Conservation (phyloP, 2,329 filamentous ascomycete species). For the Monilinia fructigena region DNA sequence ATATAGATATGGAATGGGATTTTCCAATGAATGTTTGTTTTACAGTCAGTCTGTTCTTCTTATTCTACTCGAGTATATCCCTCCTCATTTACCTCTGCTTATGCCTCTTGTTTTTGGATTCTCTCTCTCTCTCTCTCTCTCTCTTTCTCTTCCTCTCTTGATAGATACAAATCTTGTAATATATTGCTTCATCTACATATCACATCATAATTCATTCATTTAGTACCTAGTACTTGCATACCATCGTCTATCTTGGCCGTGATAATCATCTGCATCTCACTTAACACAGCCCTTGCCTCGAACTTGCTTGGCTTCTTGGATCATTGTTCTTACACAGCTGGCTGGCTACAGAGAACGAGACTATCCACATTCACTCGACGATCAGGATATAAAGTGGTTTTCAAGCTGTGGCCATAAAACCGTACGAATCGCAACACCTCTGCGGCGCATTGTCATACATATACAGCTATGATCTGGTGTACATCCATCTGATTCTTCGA, state of each 20-base stretch:
- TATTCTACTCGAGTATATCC: no score
- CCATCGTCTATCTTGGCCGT: conserved; percentile 1
- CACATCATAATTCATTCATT: neutral
- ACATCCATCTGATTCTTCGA: conserved; percentile 1
- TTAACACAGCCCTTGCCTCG: conserved; percentile 8
- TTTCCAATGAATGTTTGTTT: neutral
- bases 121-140: neutral
- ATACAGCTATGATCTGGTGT: neutral
- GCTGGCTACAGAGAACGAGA: neutral
- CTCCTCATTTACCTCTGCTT: no score
- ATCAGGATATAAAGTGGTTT: neutral
- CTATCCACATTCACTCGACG: neutral
- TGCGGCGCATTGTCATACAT: no score
- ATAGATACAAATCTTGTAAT: neutral
- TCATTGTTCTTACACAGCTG: neutral
- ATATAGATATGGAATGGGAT: neutral
- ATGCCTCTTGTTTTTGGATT: neutral
- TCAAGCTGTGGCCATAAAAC: neutral
- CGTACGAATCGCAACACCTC: neutral
- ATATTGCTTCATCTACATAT: neutral
- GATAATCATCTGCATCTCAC: neutral
- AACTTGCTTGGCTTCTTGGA: conserved; percentile 3
- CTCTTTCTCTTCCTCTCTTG: no score
- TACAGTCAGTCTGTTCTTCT: neutral
- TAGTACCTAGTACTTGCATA: neutral